Conservation (phyloP, 2,329 filamentous ascomycete genomes). For the Aphanocladium album region DNA sequence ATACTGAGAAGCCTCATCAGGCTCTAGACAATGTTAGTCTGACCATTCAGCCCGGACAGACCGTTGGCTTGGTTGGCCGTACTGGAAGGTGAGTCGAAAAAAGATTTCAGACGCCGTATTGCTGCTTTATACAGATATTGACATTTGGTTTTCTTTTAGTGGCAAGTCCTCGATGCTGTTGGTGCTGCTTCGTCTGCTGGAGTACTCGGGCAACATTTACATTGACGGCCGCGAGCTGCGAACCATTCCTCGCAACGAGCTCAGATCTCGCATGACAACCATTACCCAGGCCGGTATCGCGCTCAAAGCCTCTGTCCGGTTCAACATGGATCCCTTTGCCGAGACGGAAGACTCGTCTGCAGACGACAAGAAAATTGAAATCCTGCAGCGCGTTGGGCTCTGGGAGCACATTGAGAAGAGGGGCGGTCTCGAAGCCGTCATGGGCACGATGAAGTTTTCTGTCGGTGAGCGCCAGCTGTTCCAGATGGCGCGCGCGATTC, state of each 20-base stretch:
- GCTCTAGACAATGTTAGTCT: background rate
- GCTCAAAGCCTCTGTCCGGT: background rate
- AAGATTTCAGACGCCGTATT: background rate
- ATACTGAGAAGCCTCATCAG: background rate
- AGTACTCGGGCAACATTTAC: slow-evolving; percentile 5
- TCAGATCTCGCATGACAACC: slow-evolving; percentile 1
- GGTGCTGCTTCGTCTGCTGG: background rate
- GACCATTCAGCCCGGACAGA: background rate
- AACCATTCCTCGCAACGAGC: background rate
- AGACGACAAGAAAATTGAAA: background rate
- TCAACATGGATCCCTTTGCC: slow-evolving; percentile 3
- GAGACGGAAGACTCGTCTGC: background rate
- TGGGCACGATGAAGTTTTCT: background rate
- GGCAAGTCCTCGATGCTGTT: slow-evolving; percentile 4
- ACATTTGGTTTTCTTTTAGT: background rate
- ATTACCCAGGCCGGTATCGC: background rate
- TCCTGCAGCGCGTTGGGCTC: background rate
- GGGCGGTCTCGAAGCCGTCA: background rate
- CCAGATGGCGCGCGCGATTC: slow-evolving; percentile 2
- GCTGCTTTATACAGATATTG: too few relatives aligned
- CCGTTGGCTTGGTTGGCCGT: background rate
- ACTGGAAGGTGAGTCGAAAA: background rate
- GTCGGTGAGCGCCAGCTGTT: slow-evolving; percentile 1
- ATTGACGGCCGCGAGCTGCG: slow-evolving; percentile 4
- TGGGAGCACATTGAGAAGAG: background rate